These are phyloP conservation scores for Naegleria fowleri DNA, from an alignment of 208 protist genomes.

Conservation along the genomic window DNA sequence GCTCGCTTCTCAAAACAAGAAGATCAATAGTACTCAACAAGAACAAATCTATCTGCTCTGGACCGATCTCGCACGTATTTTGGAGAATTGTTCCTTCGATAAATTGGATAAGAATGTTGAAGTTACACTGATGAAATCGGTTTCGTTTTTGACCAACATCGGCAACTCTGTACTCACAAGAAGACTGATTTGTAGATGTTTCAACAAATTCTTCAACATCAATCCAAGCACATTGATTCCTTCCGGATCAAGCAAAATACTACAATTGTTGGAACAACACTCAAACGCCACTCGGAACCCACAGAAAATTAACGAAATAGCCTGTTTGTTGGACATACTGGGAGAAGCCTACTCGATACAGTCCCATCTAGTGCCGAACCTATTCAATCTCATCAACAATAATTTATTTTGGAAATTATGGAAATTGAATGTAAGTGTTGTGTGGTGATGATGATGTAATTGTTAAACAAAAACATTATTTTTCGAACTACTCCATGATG, in stretches of 20 bases:
- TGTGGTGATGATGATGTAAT: neutral
- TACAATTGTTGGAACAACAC: neutral
- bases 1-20: neutral
- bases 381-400: neutral
- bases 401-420: neutral
- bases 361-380: neutral
- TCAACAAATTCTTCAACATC: neutral
- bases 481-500: neutral
- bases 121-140: neutral
- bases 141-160: neutral
- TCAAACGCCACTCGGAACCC: neutral
- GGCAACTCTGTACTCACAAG: neutral
- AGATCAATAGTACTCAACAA: neutral
- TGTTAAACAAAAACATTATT: neutral
- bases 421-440: neutral
- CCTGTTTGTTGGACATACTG: neutral
- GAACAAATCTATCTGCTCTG: neutral
- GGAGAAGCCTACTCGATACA: neutral
- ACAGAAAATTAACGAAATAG: neutral
- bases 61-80: neutral
- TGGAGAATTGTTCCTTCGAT: neutral
- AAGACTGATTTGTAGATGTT: neutral
- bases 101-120: neutral
- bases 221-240: neutral
- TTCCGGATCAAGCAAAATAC: neutral